Base-by-base conservation (phyloP, 495 filamentous ascomycete species). In the Evernia prunastri region DNA sequence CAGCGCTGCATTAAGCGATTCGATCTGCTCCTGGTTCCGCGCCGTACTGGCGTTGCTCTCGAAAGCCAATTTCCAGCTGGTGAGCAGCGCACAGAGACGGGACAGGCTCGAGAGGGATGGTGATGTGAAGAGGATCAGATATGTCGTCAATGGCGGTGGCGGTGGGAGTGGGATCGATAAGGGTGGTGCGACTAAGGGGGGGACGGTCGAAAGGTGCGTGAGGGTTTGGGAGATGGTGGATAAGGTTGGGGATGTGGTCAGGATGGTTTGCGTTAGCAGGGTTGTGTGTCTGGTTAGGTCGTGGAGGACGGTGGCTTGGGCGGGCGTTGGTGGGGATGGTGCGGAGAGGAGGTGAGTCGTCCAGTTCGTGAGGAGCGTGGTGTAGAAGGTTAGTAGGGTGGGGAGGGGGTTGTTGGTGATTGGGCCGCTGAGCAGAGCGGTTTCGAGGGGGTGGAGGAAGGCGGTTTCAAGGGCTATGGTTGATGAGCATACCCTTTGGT, bases 1-100 rank as follows among this genome's bases (percentile, higher is more conserved):
- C 37, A 96, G 80, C 69, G 87, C 91, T 12, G 87, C 88, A 72
- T 96, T 96, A 76, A 94, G 93, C 27, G 82, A 84, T 66, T 74
- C 57, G 17, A 45, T 27, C 33, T 47, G 56, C 37, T 36, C 25
- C 20, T 59, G 31, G n/a, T 59, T 2, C 15, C 74, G 79, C 66
- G 33, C n/a, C 1, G 51, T 12, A 1, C 25, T 47, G 6, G 51
- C 3, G 11, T 29, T 57, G 8, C 75, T 73, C 71, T 95, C 90
- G 71, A 93, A 92, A 1, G 87, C 85, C 10, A 76, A 76, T 70
- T 95, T 96, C 75, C 92, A 90, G 63, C 71, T 77, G 5, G 81
- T 80, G 31, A 87, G 74, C 25, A 93, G 80, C 39, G 81, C 80
- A 70, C 85, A 91, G 47, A 92, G 82, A 11, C 84, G 84, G 3